Evolutionary conservation across 2,329 filamentous ascomycete species (phyloP).

Genomic region (Exophiala oligosperma): DNA sequence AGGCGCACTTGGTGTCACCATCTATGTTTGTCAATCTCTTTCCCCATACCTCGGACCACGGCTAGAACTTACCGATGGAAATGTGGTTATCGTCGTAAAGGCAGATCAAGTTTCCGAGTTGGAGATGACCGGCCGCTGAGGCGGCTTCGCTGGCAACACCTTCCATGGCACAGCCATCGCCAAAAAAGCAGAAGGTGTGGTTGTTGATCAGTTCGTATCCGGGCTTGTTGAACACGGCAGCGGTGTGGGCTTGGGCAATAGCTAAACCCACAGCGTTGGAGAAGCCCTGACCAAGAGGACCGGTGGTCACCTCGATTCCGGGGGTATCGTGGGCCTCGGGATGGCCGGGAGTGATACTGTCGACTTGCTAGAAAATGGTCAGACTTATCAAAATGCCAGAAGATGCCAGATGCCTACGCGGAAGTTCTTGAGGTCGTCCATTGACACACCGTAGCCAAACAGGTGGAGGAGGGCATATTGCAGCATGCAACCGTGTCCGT

Average conservation of each 20-base stretch:
- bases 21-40: constrained; percentile 51
- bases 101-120: constrained; percentile 95
- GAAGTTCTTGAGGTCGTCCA: constrained; percentile 96
- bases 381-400: constrained; percentile 43
- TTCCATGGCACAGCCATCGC: constrained; percentile 98
- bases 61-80: constrained; percentile 63
- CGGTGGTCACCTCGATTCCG: constrained; percentile 96
- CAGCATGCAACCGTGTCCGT: constrained; percentile 99
- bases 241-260: constrained; percentile 91
- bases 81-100: constrained; percentile 99
- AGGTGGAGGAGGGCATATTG: constrained; percentile 98
- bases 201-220: constrained; percentile 90
- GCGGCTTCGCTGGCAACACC: constrained; percentile 92
- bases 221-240: constrained; percentile 93
- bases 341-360: constrained; percentile 89
- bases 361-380: constrained; percentile 55
- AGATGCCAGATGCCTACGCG: constrained; percentile 65
- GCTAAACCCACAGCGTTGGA: constrained; percentile 96
- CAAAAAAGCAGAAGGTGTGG: constrained; percentile 96
- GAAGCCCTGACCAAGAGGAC: constrained; percentile 96
- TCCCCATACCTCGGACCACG: neutral
- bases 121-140: constrained; percentile 90
- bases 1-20: constrained; percentile 91
- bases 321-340: constrained; percentile 96
- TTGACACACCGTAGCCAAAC: constrained; percentile 80